phyloP scores from a whole-genome alignment of 2,329 filamentous ascomycete species.

The Ceratocystis smalleyi region DNA sequence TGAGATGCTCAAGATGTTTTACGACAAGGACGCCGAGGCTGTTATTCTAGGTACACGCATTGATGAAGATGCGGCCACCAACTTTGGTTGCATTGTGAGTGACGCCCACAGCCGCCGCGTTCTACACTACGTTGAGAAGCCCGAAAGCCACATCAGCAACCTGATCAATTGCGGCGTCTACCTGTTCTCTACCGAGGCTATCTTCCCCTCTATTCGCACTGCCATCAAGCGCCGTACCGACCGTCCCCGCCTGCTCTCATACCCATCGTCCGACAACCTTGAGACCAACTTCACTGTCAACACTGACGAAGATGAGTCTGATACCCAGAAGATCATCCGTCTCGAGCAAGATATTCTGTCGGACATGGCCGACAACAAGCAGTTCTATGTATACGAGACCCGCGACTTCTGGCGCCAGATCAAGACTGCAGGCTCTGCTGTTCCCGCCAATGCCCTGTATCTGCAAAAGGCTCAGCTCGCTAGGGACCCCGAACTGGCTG shows the following conservation, averaged over 20 bases:
- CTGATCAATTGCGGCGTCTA: conserved; percentile 99
- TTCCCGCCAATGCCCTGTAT: conserved; percentile 92
- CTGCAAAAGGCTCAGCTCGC: conserved; percentile 76
- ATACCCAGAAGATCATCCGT: conserved; percentile 74
- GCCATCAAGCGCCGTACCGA: conserved; percentile 93
- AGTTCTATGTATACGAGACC: conserved; percentile 96
- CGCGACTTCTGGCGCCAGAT: conserved; percentile 99
- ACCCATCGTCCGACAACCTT: conserved; percentile 88
- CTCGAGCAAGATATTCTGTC: conserved; percentile 94
- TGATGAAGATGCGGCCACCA: conserved; percentile 75
- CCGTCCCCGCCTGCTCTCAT: conserved; percentile 79
- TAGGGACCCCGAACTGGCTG: conserved; percentile 51
- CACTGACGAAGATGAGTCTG: conserved; percentile 58
- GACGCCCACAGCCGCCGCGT: conserved; percentile 89
- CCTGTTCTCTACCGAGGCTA: conserved; percentile 86
- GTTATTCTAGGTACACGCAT: conserved; percentile 90
- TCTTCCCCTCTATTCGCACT: conserved; percentile 87
- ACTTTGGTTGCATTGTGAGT: conserved; percentile 96
- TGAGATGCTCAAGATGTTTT: conserved; percentile 89
- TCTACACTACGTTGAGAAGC: conserved; percentile 98
- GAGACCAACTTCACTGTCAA: conserved; percentile 44
- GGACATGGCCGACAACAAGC: conserved; percentile 89
- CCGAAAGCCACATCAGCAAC: conserved; percentile 92
- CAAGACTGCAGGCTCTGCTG: conserved; percentile 94
- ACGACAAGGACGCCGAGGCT: conserved; percentile 90